Evolutionary conservation across 139 green algal species (phyloP).

Genomic region (Astrephomene gubernaculifera): DNA sequence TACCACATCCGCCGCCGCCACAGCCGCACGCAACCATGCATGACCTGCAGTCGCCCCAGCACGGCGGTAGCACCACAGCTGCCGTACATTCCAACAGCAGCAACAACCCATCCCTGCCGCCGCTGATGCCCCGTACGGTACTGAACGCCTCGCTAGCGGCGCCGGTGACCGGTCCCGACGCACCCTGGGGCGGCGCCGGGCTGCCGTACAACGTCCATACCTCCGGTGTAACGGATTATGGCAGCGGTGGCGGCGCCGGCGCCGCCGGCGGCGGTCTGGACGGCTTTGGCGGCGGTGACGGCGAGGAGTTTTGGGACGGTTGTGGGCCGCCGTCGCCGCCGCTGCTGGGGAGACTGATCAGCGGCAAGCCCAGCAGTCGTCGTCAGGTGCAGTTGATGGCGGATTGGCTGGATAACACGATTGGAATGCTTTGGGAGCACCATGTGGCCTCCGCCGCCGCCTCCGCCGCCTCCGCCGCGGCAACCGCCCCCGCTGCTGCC

Average conservation of each 20-base stretch:
- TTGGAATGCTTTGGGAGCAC: slow-evolving; percentile 33
- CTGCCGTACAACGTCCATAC: slow-evolving; percentile 6
- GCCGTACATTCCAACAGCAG: no score
- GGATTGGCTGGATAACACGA: slow-evolving; percentile 50
- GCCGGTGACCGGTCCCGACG: neutral
- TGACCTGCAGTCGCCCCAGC: neutral
- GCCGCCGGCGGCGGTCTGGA: no score
- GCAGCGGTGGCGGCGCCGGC: neutral
- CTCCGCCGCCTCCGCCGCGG: neutral
- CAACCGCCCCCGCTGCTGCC: no score
- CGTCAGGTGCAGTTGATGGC: slow-evolving; percentile 50
- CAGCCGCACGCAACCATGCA: neutral
- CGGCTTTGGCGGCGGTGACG: no score
- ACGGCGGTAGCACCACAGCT: neutral
- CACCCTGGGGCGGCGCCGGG: slow-evolving; percentile 30
- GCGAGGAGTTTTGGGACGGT: neutral
- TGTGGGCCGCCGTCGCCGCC: neutral
- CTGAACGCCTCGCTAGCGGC: neutral
- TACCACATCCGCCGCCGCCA: no score
- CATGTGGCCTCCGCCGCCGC: neutral
- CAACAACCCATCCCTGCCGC: no score
- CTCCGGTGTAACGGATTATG: no score
- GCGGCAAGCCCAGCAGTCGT: neutral
- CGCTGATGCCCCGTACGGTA: slow-evolving; percentile 13
- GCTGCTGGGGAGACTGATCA: slow-evolving; percentile 27